These are phyloP conservation scores for Malassezia globosa DNA, from an alignment of 1,284 basidiomycete species.

Conservation along the genomic window DNA sequence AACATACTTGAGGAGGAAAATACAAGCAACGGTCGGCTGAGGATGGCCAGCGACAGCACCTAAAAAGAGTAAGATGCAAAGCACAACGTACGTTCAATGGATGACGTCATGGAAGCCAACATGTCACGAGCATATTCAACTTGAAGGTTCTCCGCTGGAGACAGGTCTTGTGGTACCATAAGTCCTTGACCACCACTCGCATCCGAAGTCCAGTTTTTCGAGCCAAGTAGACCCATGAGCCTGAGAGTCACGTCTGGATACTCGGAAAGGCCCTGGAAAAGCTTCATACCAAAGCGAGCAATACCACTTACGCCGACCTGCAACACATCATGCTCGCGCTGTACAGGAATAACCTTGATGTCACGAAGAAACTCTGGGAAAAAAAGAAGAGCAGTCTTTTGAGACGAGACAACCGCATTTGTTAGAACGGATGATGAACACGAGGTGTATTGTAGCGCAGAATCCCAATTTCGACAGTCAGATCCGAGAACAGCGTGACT, in stretches of 20 bases:
- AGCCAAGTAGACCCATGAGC: conserved; percentile 30
- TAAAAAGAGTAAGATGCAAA: neutral
- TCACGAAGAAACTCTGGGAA: conserved; percentile 43
- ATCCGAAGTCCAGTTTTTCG: conserved; percentile 9
- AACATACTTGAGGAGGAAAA: conserved; percentile 15
- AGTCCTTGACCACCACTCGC: too few species aligned
- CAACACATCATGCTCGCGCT: conserved; percentile 32
- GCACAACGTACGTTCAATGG: conserved; percentile 14
- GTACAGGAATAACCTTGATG: conserved; percentile 34
- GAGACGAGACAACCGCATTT: conserved; percentile 19
- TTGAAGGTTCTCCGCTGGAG: neutral
- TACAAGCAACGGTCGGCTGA: conserved; percentile 12
- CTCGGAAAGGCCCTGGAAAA: conserved; percentile 28
- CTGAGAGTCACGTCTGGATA: conserved; percentile 35
- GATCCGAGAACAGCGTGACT: conserved; percentile 19
- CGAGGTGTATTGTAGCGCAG: neutral
- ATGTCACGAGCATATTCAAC: conserved; percentile 10
- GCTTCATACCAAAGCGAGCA: conserved; percentile 31
- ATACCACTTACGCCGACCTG: conserved; percentile 40
- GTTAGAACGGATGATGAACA: conserved; percentile 19
- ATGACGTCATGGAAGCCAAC: conserved; percentile 2
- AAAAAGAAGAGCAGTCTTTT: conserved; percentile 29
- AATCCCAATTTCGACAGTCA: conserved; percentile 17
- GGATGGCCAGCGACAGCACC: conserved; percentile 5
- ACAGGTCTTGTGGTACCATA: too few species aligned